phyloP scores from a whole-genome alignment of 495 filamentous ascomycete species.

The Choiromyces venosus region DNA sequence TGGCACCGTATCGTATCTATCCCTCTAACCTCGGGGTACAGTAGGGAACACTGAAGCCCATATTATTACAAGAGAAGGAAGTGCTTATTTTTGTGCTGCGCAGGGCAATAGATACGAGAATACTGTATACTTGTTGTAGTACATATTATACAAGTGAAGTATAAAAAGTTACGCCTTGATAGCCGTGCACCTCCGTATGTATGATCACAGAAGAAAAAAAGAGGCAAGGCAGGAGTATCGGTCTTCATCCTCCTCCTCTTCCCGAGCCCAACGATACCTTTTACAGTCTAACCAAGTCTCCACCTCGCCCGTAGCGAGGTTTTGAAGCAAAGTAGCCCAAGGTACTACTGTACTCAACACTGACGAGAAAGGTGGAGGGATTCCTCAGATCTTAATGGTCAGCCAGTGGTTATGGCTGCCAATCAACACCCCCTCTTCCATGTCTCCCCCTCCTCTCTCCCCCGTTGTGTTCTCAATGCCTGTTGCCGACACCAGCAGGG shows the following conservation, averaged over 20 bases:
- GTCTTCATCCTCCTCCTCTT: neutral
- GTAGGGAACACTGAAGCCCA: neutral
- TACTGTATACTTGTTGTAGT: neutral
- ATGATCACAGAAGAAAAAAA: neutral
- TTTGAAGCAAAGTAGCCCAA: conserved; percentile 1
- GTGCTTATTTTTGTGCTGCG: neutral
- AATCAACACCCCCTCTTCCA: neutral
- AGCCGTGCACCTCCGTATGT: neutral
- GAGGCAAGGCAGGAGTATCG: neutral
- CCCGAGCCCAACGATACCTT: neutral
- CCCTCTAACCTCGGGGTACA: neutral
- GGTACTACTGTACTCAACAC: neutral
- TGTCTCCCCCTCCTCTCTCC: neutral
- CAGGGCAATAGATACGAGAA: neutral
- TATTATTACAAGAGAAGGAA: neutral
- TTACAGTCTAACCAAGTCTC: neutral
- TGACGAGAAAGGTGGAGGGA: conserved; percentile 1
- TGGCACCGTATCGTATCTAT: neutral
- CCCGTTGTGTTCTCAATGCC: conserved; percentile 2
- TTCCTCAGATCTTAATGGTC: conserved; percentile 2
- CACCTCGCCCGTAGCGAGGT: neutral
- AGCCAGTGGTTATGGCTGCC: neutral
- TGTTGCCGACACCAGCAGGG: neutral
- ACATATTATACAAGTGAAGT: neutral
- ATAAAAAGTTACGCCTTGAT: neutral